phyloP scores from a whole-genome alignment of 2,329 filamentous ascomycete species.

The Diaporthe aspalathi region DNA sequence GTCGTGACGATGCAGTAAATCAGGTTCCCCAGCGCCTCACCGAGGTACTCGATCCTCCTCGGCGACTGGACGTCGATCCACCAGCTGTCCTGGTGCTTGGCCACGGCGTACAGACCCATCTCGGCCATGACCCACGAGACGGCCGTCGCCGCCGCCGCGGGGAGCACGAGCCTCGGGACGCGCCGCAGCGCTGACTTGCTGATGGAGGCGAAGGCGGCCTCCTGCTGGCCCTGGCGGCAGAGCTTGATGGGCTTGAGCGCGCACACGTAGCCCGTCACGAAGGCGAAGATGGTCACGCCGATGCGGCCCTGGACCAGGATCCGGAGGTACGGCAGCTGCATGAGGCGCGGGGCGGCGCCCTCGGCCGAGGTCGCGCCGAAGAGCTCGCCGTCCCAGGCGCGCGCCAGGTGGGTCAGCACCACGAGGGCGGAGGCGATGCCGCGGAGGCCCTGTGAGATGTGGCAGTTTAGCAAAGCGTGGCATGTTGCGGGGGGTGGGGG shows the following conservation, averaged over 20 bases:
- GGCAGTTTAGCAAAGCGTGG: constrained; percentile 1
- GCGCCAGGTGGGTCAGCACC: constrained; percentile 64
- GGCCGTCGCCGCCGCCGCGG: constrained; percentile 64
- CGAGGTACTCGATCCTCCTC: constrained; percentile 51
- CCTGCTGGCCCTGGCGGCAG: constrained; percentile 63
- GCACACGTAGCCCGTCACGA: constrained; percentile 74
- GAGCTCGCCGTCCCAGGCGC: constrained; percentile 63
- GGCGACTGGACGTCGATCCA: constrained; percentile 67
- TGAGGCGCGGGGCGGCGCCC: constrained; percentile 57
- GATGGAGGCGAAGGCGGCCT: constrained; percentile 64
- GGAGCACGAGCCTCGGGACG: constrained; percentile 68
- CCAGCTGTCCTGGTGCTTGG: constrained; percentile 67
- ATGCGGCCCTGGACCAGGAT: constrained; percentile 70
- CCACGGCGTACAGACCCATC: constrained; percentile 67
- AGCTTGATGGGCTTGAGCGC: constrained; percentile 69
- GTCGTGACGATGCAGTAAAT: constrained; percentile 59
- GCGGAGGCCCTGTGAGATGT: constrained; percentile 60
- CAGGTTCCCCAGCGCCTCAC: constrained; percentile 56
- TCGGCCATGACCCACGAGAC: constrained; percentile 66
- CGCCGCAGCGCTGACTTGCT: constrained; percentile 69
- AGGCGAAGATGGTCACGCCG: constrained; percentile 74
- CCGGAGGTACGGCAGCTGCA: constrained; percentile 70
- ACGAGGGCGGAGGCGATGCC: constrained; percentile 66
- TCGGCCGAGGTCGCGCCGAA: constrained; percentile 59
- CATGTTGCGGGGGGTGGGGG: not conserved